A percentile compares a stretch with the other conserved stretches of the same genome.
Evolutionary conservation across 306 rosid genomes (phyloP).

Genomic region (Ormosia emarginata): DNA sequence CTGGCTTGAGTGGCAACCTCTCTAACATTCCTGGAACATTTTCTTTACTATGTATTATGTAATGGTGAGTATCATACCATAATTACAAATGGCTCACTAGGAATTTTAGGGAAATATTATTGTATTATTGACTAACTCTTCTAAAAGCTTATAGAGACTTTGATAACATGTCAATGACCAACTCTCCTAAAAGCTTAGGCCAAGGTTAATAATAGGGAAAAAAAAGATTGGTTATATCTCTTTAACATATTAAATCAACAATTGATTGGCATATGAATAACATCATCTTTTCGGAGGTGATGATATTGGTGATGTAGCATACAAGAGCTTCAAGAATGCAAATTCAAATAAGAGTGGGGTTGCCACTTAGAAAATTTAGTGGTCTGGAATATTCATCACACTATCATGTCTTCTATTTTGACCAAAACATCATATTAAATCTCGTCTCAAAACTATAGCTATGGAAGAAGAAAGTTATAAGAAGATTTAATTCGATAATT

Average conservation of each 20-base stretch:
- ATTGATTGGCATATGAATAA: neutral
- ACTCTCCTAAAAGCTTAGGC: neutral
- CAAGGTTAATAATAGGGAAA: no score
- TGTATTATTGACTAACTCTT: no score
- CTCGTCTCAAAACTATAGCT: neutral
- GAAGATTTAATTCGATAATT: neutral
- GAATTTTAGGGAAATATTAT: neutral
- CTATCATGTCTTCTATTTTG: neutral
- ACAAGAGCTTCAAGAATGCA: neutral
- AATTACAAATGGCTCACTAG: neutral
- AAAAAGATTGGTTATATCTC: no score
- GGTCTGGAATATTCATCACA: neutral
- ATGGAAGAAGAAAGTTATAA: neutral
- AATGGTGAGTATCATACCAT: neutral
- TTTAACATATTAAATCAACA: neutral
- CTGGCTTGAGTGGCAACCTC: neutral
- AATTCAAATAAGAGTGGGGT: neutral
- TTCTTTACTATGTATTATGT: neutral
- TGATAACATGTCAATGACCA: neutral
- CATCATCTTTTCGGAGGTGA: neutral
- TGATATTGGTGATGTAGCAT: neutral
- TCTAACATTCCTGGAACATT: neutral
- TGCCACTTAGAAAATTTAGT: neutral
- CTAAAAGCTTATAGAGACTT: neutral
- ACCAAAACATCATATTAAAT: constrained; percentile 1